Percentiles rank a stretch among this genome's conserved stretches.
Conservation (phyloP, 2,329 filamentous ascomycete species). For the Alternaria sp. region DNA sequence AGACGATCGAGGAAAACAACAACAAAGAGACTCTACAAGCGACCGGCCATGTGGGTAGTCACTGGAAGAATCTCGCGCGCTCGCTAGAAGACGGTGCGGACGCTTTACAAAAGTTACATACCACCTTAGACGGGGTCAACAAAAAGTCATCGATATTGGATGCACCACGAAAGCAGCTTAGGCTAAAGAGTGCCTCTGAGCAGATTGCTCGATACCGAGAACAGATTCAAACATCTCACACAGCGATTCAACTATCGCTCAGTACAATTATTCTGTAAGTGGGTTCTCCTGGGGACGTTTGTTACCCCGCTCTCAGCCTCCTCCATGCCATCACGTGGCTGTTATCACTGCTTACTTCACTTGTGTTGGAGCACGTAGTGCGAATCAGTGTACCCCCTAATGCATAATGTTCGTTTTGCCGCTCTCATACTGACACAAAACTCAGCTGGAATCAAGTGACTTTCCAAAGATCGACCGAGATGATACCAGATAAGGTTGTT, state of each 20-base stretch:
- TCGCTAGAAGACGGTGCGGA: constrained; percentile 31
- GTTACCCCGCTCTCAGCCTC: background rate
- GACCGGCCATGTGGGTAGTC: constrained; percentile 32
- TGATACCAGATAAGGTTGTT: constrained; percentile 28
- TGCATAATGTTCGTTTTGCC: background rate
- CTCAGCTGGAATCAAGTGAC: constrained; percentile 34
- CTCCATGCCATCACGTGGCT: background rate
- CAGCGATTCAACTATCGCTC: constrained; percentile 31
- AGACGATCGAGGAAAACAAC: constrained; percentile 32
- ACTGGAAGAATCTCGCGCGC: constrained; percentile 34
- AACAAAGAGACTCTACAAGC: constrained; percentile 22
- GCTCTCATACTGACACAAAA: background rate
- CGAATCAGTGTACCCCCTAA: background rate
- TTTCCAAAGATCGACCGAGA: constrained; percentile 29
- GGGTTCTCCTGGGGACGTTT: background rate
- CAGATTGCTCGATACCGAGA: constrained; percentile 29
- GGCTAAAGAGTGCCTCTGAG: constrained; percentile 25
- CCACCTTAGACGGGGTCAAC: constrained; percentile 25
- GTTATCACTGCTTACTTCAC: background rate
- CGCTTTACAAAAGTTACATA: constrained; percentile 25
- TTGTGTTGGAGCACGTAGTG: background rate
- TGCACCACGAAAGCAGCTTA: constrained; percentile 27
- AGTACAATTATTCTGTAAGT: constrained; percentile 37
- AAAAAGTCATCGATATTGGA: constrained; percentile 29
- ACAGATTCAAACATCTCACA: constrained; percentile 33